Percentiles rank a stretch among this genome's conserved stretches.
These are phyloP conservation scores for Penicillium macrosclerotiorum DNA, from an alignment of 495 filamentous ascomycete genomes.

Conservation along the genomic window DNA sequence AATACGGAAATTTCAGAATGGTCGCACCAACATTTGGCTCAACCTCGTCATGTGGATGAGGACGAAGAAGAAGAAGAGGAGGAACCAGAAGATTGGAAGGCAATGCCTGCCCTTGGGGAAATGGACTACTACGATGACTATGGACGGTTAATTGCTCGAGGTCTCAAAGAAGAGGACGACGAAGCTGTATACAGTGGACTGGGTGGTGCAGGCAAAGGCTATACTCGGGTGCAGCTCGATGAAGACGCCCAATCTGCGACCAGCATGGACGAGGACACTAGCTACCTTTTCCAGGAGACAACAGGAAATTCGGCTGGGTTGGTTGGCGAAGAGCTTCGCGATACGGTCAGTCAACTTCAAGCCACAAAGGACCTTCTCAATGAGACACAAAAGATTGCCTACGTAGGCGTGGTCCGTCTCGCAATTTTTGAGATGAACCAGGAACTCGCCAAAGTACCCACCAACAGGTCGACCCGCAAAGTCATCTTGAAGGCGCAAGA, in stretches of 20 bases:
- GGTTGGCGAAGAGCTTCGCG: slow-evolving; percentile 78
- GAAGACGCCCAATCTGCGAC: slow-evolving; percentile 92
- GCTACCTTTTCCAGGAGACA: slow-evolving; percentile 82
- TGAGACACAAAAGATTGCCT: slow-evolving; percentile 93
- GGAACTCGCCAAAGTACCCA: slow-evolving; percentile 57
- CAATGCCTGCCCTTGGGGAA: slow-evolving; percentile 88
- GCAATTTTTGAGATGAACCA: slow-evolving; percentile 73
- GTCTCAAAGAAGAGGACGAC: slow-evolving; percentile 67
- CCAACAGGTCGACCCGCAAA: slow-evolving; percentile 60
- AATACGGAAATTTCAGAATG: slow-evolving; percentile 65
- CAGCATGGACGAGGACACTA: slow-evolving; percentile 96
- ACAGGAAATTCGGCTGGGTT: slow-evolving; percentile 58
- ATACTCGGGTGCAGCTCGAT: slow-evolving; percentile 88
- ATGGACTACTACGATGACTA: slow-evolving; percentile 96
- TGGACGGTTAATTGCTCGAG: slow-evolving; percentile 78
- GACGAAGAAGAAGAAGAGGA: slow-evolving; percentile 42
- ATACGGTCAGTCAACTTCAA: slow-evolving; percentile 85
- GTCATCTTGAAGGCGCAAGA: slow-evolving; percentile 65
- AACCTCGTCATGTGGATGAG: slow-evolving; percentile 46
- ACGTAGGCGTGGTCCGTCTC: slow-evolving; percentile 84
- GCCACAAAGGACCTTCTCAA: slow-evolving; percentile 95
- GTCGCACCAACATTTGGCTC: slow-evolving; percentile 82
- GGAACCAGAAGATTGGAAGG: slow-evolving; percentile 75
- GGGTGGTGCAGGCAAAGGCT: slow-evolving; percentile 89
- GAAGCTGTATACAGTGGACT: slow-evolving; percentile 69